Base-by-base conservation (phyloP, 306 rosid species). In the Crotalaria pallida region DNA sequence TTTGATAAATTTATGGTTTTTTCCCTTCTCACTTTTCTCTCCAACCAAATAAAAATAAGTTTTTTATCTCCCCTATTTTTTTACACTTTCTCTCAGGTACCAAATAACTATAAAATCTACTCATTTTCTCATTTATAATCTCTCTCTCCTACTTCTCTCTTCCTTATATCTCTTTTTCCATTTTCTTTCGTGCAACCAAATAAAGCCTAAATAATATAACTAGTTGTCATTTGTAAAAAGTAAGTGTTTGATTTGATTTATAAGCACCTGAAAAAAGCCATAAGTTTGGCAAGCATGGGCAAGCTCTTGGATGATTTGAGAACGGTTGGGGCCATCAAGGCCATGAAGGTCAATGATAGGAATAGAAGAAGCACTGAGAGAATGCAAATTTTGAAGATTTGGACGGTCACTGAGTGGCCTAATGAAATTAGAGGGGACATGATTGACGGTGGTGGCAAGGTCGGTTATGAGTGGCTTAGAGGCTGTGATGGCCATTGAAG, bases 211-310 rank as follows among this genome's bases (percentile, higher is more conserved):
- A n/a, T n/a, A n/a, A n/a, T n/a, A n/a, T n/a, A n/a, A n/a, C n/a
- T n/a, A n/a, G n/a, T n/a, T n/a, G n/a, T n/a, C n/a, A n/a, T n/a
- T n/a, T n/a, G n/a, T n/a, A n/a, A n/a, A n/a, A n/a, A n/a, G n/a
- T n/a, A n/a, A n/a, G n/a, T n/a, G 34, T 55, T 23, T 27, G 10
- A 26, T 11, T 15, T 57, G 7, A 11, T 31, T 23, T 6, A 6
- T 27, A 27, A 4, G 3, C 26, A 82, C 92, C 86, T 87, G 89
- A 58, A 87, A 87, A 50, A 87, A 87, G 1, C 89, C 92, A 40
- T 69, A 87, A 5, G 2, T 0, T 29, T 79, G 79, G 84, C 92
- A 87, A 48, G 92, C 92, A 22, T 83, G 79, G 0, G 53, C 75
- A 15, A 80, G 31, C 51, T 76, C 75, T 5, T 60, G 22, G 38